Base-by-base conservation (phyloP, 2,329 filamentous ascomycete species). In the Anthostomella pinea region DNA sequence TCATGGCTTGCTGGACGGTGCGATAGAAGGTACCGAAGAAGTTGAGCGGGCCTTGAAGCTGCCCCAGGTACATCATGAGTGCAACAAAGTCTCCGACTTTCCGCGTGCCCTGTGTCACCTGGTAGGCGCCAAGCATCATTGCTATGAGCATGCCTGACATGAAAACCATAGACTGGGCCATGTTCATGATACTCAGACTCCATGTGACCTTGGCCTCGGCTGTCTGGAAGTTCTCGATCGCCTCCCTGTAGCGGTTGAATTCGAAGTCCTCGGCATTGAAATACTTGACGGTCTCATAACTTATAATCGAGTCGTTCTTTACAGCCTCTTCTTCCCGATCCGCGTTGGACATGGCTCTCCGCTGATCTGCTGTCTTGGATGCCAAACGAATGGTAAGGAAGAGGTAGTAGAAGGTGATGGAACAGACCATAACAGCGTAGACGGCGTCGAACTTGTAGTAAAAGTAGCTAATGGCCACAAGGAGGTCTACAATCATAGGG, bases 251-350 rank as follows among this genome's bases (percentile, higher is more conserved):
- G 16, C 87, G 77, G 31, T 73, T 68, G 49, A 88, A 89, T 56
- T 93, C 87, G 56, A 85, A 90, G 2, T 77, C 70, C 56, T 91
- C 87, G 6, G 86, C 86, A 52, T 91, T 91, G 71, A 93, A 93
- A 56, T 91, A 91, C 59, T 91, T 93, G 58, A 91, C 87, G 2
- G 86, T 91, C 67, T 98, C 93, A 62, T 97, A 98, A n/a, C 89
- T 95, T 45, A 93, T 89, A 70, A 98, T 93, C 1, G 93, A 97
- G 62, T 98, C 93, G 59, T 96, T 97, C 66, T 97, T 97, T 51
- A 97, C 89, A 6, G 93, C 93, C 63, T 96, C 91, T 65, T 96
- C 89, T 65, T 96, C 89, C 46, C 93, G 79, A 51, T 93, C 89
- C 10, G 89, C 87, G 59, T 96, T 97, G 33, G 91, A 91, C 85